These are phyloP conservation scores for Zygosaccharomyces sapae DNA, from an alignment of 1,139 yeast genomes.

Conservation along the genomic window DNA sequence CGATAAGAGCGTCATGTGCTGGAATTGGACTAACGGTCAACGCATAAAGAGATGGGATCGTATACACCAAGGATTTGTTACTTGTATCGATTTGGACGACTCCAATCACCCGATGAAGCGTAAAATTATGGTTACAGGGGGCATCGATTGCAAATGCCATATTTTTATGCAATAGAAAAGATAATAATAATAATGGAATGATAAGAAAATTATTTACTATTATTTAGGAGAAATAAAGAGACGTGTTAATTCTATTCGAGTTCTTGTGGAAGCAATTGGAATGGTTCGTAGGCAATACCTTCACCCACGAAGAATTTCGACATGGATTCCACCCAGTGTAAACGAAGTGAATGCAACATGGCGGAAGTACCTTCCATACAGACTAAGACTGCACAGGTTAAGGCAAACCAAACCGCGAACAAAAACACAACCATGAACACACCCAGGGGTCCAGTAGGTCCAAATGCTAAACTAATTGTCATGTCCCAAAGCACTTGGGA, in stretches of 20 bases:
- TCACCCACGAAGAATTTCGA: slow-evolving; percentile 96
- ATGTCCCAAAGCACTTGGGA: slow-evolving; percentile 92
- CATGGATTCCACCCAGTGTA: slow-evolving; percentile 99
- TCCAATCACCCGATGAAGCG: slow-evolving; percentile 14
- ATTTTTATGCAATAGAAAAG: slow-evolving; percentile 21
- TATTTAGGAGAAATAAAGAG: not conserved
- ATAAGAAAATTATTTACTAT: not conserved
- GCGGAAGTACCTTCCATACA: slow-evolving; percentile 99
- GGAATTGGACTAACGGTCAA: slow-evolving; percentile 66
- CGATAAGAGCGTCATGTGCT: slow-evolving; percentile 68
- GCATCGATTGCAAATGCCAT: slow-evolving; percentile 23
- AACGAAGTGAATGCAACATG: slow-evolving; percentile 91
- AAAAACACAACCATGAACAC: slow-evolving; percentile 67
- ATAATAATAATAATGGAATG: not conserved
- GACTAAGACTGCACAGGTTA: slow-evolving; percentile 86
- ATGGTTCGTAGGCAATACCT: slow-evolving; percentile 85
- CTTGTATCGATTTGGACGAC: slow-evolving; percentile 24
- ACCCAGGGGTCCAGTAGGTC: slow-evolving; percentile 66
- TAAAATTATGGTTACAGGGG: slow-evolving; percentile 24
- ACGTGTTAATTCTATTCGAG: not conserved
- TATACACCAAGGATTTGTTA: slow-evolving; percentile 24
- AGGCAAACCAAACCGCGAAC: slow-evolving; percentile 93
- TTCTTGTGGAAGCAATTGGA: slow-evolving; percentile 32
- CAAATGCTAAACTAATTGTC: slow-evolving; percentile 87
- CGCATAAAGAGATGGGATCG: slow-evolving; percentile 53